Conservation (phyloP, 305 asterid genomes). For the Solanum hybrid region DNA sequence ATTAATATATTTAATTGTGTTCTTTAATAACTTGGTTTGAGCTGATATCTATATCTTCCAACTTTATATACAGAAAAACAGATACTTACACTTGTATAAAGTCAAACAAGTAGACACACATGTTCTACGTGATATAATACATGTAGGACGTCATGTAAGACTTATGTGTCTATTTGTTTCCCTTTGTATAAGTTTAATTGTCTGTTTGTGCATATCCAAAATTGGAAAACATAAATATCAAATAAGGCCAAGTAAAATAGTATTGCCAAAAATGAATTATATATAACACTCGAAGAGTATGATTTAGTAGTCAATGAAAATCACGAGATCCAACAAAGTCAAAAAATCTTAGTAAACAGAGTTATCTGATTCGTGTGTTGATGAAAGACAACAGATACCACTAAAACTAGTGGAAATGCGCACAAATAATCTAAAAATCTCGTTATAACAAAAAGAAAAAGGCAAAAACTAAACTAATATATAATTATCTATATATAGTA, state of each 20-base stretch:
- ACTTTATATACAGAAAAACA: accelerated
- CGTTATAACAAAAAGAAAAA: not conserved
- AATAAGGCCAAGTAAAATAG: no score
- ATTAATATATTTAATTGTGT: no score
- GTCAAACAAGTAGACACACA: no score
- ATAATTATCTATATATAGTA: not conserved
- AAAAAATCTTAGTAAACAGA: not conserved
- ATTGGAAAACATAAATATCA: no score
- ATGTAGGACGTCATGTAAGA: no score
- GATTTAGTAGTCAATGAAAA: not conserved
- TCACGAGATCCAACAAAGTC: accelerated
- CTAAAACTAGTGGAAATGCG: not conserved
- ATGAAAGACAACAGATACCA: no score
- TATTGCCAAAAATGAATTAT: no score
- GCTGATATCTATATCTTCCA: not conserved
- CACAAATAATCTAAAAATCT: not conserved
- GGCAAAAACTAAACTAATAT: not conserved
- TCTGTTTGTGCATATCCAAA: no score
- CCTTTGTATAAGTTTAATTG: accelerated
- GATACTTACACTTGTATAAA: no score
- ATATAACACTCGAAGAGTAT: not conserved
- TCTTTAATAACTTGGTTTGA: no score
- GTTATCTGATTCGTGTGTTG: accelerated
- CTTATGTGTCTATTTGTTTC: no score
- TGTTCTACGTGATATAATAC: accelerated